Base-by-base conservation (phyloP, 352 stramenopile species). In the Phytophthora uliginosa region DNA sequence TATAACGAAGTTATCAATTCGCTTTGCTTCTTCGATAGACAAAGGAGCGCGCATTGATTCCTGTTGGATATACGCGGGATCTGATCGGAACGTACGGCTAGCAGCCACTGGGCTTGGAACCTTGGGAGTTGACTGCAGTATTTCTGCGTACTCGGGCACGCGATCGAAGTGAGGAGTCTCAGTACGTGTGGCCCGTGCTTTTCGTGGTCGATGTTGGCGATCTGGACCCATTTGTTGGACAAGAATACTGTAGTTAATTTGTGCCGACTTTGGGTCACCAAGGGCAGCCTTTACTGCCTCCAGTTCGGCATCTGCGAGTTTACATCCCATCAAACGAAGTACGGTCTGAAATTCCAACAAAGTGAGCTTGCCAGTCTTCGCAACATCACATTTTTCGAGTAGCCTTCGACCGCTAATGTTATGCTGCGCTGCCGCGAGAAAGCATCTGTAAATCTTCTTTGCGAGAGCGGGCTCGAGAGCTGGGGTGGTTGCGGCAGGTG, bases 361-460 rank as follows among this genome's bases (percentile, higher is more conserved):
- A 4, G 84, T 89, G 2, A 94, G 83, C 4, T 78, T 66, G 5
- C 88, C 88, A 0, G 77, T 88, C 42, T 74, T 82, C 17, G 78
- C 69, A 7, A 66, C 60, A 63, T 95, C 88, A 60, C 85, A 94
- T 45, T 92, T 92, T 68, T 95, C 84, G 4, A 95, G 72, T 5
- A 95, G 67, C 31, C 84, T 88, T 48, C 82, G 74, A 4, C 86
- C 88, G 22, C 88, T 95, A 53, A 95, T 84, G 60, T 95, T 94
- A 24, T 85, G 74, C 45, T 95, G 86, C 3, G 88, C 88, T 20
- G 86, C 86, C 20, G 69, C 57, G 20, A 94, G 61, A 20, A 95
- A 94, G 66, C 79, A 91, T 10, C 66, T 57, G 28, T 88, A 92
- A 20, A 93, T 88, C 66, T 92, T 93, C 62, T 90, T 84, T 10